These are phyloP conservation scores for Entoloma clypeatum DNA, from an alignment of 1,284 basidiomycete genomes.

Conservation along the genomic window DNA sequence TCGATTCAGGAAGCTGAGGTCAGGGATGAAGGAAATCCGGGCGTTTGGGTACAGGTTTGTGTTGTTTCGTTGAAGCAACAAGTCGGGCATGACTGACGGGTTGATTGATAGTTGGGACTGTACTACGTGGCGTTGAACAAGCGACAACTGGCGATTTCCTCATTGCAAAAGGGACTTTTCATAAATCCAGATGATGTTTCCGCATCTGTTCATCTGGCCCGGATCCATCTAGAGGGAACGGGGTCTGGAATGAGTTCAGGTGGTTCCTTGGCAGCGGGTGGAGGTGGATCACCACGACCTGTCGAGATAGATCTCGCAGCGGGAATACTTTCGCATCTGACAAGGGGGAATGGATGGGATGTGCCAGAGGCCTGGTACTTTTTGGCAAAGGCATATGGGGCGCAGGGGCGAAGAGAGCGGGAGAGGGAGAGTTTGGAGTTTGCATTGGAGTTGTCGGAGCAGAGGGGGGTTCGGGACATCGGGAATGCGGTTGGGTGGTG, in stretches of 20 bases:
- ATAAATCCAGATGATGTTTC: conserved; percentile 73
- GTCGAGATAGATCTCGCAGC: conserved; percentile 68
- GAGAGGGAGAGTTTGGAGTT: conserved; percentile 74
- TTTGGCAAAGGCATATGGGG: conserved; percentile 73
- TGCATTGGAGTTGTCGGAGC: conserved; percentile 73
- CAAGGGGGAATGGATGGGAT: conserved; percentile 77
- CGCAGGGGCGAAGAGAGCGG: conserved; percentile 66
- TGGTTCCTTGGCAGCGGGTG: conserved; percentile 27
- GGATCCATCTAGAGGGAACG: conserved; percentile 68
- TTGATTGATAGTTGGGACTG: conserved; percentile 59
- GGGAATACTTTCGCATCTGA: conserved; percentile 60
- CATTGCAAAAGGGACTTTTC: conserved; percentile 82
- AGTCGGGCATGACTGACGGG: conserved; percentile 6
- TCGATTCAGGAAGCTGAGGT: conserved; percentile 96
- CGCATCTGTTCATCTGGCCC: conserved; percentile 73
- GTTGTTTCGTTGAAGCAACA: conserved; percentile 2
- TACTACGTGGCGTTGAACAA: conserved; percentile 64
- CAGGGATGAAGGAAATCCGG: conserved; percentile 80
- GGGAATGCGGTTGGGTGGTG: conserved; percentile 68
- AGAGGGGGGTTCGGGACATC: conserved; percentile 61
- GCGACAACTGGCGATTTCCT: conserved; percentile 60
- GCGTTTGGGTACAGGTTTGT: conserved; percentile 90
- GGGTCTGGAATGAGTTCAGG: neutral
- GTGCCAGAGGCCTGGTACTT: conserved; percentile 91
- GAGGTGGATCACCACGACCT: conserved; percentile 11